Evolutionary conservation across 495 filamentous ascomycete genomes (phyloP).

Genomic region (Talaromyces ruber): DNA sequence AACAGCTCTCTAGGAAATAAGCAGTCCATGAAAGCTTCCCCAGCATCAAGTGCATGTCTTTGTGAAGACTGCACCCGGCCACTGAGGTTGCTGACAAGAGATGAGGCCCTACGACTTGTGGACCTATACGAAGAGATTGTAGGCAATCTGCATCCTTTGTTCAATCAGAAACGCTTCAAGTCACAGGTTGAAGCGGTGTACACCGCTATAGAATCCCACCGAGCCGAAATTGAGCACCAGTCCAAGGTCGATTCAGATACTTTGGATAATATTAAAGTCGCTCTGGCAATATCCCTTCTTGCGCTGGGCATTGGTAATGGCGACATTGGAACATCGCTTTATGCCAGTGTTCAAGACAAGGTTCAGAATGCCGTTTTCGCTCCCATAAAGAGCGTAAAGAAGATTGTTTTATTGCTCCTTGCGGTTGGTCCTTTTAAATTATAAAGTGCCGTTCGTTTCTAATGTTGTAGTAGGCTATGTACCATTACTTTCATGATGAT

Average conservation of each 20-base stretch:
- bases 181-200: neutral
- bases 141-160: neutral
- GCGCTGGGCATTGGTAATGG: neutral
- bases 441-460: neutral
- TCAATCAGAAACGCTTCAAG: neutral
- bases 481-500: neutral
- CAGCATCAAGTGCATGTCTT: neutral
- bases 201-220: neutral
- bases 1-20: neutral
- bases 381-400: neutral
- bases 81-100: neutral
- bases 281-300: neutral
- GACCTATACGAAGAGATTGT: neutral
- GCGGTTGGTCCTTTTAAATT: neutral
- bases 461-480: neutral
- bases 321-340: neutral
- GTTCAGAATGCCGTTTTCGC: neutral
- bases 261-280: neutral
- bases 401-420: neutral
- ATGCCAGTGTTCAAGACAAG: neutral
- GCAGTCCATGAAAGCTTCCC: neutral
- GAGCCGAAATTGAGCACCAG: neutral
- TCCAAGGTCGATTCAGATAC: neutral
- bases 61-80: neutral
- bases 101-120: neutral